Base-by-base conservation (phyloP, 805 yeast species). In the Kuraishia borneana region DNA sequence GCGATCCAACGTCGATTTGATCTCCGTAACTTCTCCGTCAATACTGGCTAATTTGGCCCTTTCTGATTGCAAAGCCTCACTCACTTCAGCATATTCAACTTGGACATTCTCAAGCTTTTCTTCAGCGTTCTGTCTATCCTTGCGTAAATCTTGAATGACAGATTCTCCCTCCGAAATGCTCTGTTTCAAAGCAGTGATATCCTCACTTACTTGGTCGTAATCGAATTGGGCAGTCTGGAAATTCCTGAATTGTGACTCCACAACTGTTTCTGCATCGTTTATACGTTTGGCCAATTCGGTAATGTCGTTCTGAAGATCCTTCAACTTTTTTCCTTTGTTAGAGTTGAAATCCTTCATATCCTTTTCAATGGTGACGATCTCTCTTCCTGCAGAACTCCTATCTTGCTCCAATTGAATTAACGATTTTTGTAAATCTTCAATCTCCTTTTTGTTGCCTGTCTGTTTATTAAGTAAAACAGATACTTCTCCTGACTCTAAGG, bases 301-400 rank as follows among this genome's bases (percentile, higher is more conserved):
- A 18, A 80, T 63, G 39, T 81, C 85, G 4, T 46, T 40, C 42
- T 72, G 68, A 28, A 82, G 58, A 45, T 81, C 73, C 32, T 72
- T 73, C 39, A 94, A 62, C 52, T 89, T 94, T 1, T 79, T 70
- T 1, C 88, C 84, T 44, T 87, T 88, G 51, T 94, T 81, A 30
- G 60, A 61, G 39, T 70, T 73, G 51, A 87, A 89, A 46, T 92
- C 97, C 34, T 68, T 63, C 61, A 87, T 83, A 51, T 92, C 97
- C 13, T 61, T 68, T 47, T 82, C 83, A 35, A 83, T 76, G 6
- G 50, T 50, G 3, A 46, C 42, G 9, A 83, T 68, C 5, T 53
- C 53, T 1, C 42, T 35, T 4, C 77, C 63, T 13, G 28, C 12
- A n/a, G n/a, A n/a, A n/a, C n/a, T n/a, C n/a, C n/a, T n/a, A n/a